Evolutionary conservation across 331 rosid species (phyloP), one percentile per base, ranked within the genome.

Genomic region (Pyrus hybrid): DNA sequence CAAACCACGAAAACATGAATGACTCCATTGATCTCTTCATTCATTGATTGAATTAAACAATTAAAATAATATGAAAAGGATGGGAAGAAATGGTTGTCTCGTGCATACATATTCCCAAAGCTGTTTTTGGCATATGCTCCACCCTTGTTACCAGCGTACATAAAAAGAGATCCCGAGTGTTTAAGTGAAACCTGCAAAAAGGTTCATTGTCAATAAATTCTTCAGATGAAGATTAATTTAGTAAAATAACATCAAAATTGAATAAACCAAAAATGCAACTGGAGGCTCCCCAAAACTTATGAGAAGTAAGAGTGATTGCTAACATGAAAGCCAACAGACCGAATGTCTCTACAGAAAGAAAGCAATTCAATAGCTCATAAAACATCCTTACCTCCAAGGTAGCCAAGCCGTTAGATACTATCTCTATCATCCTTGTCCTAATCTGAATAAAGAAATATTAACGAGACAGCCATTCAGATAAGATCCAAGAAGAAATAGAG

Each of bases 91-190:
- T 41, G 7, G 8, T 73, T 32, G 78, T 69, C 71, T 51, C 16
- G 56, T 73, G 67, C 98, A 47, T 94, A 94, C 99, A 91, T 84
- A 84, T 94, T 94, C 64, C 99, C 97, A 18, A 90, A 94, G 89
- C 97, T 94, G 85, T 94, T 94, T 88, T 94, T 94, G 6, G 99
- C 99, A 79, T 90, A 92, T 79, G 97, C 97, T 82, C 99, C 99
- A 77, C 99, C 99, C 77, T 86, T 85, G 63, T 90, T 88, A 72
- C 99, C 99, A 62, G 99, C 95, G 22, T 94, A 94, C 99, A 94
- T 94, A 84, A 94, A 94, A 72, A 94, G 96, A 77, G 99, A 94
- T 23, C 99, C 99, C 5, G 99, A 94, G 74, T 94, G 99, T 77
- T 94, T 92, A n/a, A 94, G 99, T 21, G 99, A 92, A 82, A 94